phyloP scores from a whole-genome alignment of 805 yeast species.

The Myxozyma kluyveri region DNA sequence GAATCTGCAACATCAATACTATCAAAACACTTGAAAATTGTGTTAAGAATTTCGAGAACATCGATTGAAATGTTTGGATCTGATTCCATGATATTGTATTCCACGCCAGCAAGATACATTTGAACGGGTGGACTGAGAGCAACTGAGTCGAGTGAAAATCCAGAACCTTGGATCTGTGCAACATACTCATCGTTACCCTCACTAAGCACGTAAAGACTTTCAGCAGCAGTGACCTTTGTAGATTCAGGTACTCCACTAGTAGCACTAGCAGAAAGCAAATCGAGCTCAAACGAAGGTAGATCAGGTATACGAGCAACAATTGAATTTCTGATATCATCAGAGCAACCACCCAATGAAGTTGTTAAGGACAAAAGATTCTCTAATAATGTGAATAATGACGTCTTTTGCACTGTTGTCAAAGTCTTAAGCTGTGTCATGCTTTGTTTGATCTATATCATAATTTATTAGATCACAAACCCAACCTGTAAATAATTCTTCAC shows the following conservation, averaged over 20 bases:
- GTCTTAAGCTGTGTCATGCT: background rate
- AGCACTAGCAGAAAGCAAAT: slow-evolving; percentile 12
- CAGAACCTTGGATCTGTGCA: slow-evolving; percentile 12
- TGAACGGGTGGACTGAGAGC: slow-evolving; percentile 8
- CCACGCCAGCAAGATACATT: slow-evolving; percentile 21
- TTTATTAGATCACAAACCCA: background rate
- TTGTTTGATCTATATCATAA: background rate
- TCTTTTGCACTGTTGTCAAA: slow-evolving; percentile 40
- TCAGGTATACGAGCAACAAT: slow-evolving; percentile 39
- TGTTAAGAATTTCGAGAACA: slow-evolving; percentile 5
- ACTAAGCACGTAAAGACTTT: slow-evolving; percentile 36
- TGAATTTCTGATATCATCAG: slow-evolving; percentile 23
- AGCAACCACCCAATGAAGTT: slow-evolving; percentile 49
- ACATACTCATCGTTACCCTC: slow-evolving; percentile 33
- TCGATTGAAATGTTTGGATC: slow-evolving; percentile 12
- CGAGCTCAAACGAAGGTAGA: slow-evolving; percentile 24
- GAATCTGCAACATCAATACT: slow-evolving; percentile 2
- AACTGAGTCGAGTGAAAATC: background rate
- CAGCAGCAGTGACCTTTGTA: slow-evolving; percentile 33
- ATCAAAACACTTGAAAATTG: slow-evolving; percentile 1
- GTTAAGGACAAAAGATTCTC: slow-evolving; percentile 72
- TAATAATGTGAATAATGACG: slow-evolving; percentile 59
- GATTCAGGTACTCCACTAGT: slow-evolving; percentile 8
- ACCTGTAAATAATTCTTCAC: too few relatives aligned
- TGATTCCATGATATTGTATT: slow-evolving; percentile 21